phyloP scores from a whole-genome alignment of 2,329 filamentous ascomycete genomes.

The Didymella glomerata region DNA sequence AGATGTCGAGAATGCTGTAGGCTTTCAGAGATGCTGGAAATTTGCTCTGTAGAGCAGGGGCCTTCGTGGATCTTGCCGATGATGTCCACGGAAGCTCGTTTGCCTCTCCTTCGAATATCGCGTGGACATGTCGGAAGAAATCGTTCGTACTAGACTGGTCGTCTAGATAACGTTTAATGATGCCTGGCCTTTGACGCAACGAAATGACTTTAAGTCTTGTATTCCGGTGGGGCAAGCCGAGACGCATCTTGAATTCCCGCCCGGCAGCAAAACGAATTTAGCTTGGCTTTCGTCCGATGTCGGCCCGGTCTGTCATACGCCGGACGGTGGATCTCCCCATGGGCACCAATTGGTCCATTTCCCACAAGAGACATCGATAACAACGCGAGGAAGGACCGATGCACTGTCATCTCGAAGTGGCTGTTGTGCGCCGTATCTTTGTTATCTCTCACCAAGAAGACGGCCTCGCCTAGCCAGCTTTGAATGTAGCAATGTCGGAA shows the following conservation, averaged over 20 bases:
- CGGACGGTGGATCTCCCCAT: constrained; percentile 7
- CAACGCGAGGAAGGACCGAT: constrained; percentile 7
- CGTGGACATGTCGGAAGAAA: constrained; percentile 2
- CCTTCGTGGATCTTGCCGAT: neutral
- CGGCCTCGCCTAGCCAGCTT: neutral
- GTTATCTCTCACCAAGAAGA: constrained; percentile 16
- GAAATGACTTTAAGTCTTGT: constrained; percentile 8
- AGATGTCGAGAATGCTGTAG: neutral
- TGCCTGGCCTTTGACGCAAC: constrained; percentile 10
- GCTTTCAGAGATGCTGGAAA: neutral
- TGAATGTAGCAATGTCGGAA: neutral
- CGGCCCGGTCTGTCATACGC: constrained; percentile 14
- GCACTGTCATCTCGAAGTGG: constrained; percentile 3
- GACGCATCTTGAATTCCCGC: constrained; percentile 6
- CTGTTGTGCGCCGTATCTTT: constrained; percentile 19
- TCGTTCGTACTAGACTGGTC: neutral
- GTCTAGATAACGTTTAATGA: constrained; percentile 8
- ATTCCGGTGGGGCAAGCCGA: constrained; percentile 2
- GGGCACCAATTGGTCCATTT: constrained; percentile 10
- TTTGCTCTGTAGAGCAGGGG: neutral
- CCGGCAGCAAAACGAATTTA: constrained; percentile 2
- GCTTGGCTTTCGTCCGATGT: constrained; percentile 11
- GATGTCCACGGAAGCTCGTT: neutral
- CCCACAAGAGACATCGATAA: constrained; percentile 2
- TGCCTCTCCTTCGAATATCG: neutral